Evolutionary conservation across 805 yeast genomes (phyloP).

Genomic region (Candida takata): DNA sequence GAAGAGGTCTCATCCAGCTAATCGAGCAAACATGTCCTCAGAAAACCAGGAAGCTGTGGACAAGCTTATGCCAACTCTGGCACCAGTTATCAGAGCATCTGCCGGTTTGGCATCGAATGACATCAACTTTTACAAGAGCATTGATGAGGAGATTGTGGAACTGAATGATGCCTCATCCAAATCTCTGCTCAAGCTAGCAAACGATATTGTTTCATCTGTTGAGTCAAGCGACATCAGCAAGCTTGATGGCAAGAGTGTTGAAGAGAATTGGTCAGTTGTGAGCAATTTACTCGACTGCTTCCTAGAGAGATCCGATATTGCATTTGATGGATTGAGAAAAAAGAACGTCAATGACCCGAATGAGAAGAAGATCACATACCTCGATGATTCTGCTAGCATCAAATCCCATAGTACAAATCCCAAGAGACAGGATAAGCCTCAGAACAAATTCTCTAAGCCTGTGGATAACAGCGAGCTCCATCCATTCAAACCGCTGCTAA

Average conservation of each 20-base stretch:
- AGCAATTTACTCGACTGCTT: constrained; percentile 58
- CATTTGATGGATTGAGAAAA: constrained; percentile 39
- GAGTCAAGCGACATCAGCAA: constrained; percentile 23
- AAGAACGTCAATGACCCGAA: constrained; percentile 12
- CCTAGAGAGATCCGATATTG: constrained; percentile 71
- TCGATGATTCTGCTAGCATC: constrained; percentile 37
- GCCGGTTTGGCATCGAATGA: constrained; percentile 72
- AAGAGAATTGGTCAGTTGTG: constrained; percentile 53
- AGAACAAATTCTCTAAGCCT: constrained; percentile 44
- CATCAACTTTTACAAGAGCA: constrained; percentile 61
- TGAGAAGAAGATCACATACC: constrained; percentile 31
- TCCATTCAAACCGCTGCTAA: constrained; percentile 75
- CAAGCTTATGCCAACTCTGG: constrained; percentile 36
- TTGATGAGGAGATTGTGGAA: constrained; percentile 42
- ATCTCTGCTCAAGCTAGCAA: constrained; percentile 38
- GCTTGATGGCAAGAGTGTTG: constrained; percentile 34
- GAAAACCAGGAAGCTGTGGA: not conserved
- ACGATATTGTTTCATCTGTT: constrained; percentile 34
- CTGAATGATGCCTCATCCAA: constrained; percentile 35
- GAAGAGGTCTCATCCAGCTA: not conserved
- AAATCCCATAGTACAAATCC: constrained; percentile 12
- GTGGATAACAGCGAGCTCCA: constrained; percentile 61
- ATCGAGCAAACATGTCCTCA: not conserved
- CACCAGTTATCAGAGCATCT: constrained; percentile 56
- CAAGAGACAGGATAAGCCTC: constrained; percentile 57